These are phyloP conservation scores for Umbelopsis sp. DNA, from an alignment of 192 early-diverging fungal genomes.

Conservation along the genomic window DNA sequence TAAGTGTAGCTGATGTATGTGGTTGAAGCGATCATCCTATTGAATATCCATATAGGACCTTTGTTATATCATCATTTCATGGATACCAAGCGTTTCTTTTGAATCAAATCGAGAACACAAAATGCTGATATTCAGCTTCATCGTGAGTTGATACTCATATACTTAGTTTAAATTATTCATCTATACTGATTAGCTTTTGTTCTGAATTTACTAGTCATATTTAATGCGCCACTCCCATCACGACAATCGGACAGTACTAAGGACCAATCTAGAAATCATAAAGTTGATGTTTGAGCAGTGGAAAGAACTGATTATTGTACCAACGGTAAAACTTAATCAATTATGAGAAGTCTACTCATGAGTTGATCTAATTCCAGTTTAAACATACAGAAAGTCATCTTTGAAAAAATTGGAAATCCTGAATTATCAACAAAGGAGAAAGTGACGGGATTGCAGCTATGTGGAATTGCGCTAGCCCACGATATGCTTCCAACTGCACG, in stretches of 20 bases:
- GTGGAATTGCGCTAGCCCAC: slow-evolving; percentile 58
- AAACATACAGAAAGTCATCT: slow-evolving; percentile 44
- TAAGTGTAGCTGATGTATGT: slow-evolving; percentile 24
- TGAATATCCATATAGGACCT: slow-evolving; percentile 50
- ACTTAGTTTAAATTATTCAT: too few relatives aligned
- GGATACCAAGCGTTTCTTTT: slow-evolving; percentile 37
- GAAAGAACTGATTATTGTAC: slow-evolving; percentile 56
- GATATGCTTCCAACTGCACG: slow-evolving; percentile 47
- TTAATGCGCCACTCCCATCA: slow-evolving; percentile 48
- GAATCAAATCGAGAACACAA: not conserved
- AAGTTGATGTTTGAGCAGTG: slow-evolving; percentile 67
- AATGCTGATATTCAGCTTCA: slow-evolving; percentile 41
- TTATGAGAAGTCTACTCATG: not conserved
- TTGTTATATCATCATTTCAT: slow-evolving; percentile 63
- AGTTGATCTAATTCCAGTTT: not conserved
- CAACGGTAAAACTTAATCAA: slow-evolving; percentile 53
- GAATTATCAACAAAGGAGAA: slow-evolving; percentile 46
- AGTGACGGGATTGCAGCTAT: slow-evolving; percentile 60
- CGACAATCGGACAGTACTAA: slow-evolving; percentile 31
- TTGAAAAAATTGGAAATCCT: slow-evolving; percentile 41
- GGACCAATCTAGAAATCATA: slow-evolving; percentile 62
- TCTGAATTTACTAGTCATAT: slow-evolving; percentile 34
- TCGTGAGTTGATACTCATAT: too few relatives aligned
- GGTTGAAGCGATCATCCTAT: not conserved
- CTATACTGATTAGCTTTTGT: too few relatives aligned